Conservation (phyloP, 176 grass and related monocot genomes). For the Pontederia crassipes region DNA sequence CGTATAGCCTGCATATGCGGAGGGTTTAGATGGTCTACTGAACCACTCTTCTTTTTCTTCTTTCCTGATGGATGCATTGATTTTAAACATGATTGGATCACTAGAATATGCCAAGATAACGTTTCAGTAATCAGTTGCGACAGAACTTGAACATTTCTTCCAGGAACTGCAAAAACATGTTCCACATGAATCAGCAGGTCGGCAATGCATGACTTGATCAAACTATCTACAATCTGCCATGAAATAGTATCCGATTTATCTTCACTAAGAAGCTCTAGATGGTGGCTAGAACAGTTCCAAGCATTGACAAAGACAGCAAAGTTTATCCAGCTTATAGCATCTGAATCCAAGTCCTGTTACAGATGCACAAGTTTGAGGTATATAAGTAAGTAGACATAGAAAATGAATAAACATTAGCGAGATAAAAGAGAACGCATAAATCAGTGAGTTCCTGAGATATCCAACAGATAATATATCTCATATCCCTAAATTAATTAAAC, state of each 20-base stretch:
- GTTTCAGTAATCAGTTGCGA: conserved; percentile 67
- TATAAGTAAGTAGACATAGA: conserved; percentile 6
- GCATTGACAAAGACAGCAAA: conserved; percentile 92
- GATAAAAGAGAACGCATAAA: too few species aligned
- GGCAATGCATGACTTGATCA: conserved; percentile 52
- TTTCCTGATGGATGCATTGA: conserved; percentile 53
- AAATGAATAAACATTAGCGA: too few species aligned
- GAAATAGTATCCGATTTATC: conserved; percentile 33
- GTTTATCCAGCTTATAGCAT: conserved; percentile 79
- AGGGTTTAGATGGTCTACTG: conserved; percentile 34
- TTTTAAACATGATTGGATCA: conserved; percentile 68
- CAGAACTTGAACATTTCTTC: conserved; percentile 53
- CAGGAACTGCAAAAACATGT: conserved; percentile 37
- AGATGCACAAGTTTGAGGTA: conserved; percentile 7
- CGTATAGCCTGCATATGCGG: conserved; percentile 47
- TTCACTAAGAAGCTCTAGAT: conserved; percentile 24
- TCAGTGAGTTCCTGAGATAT: too few species aligned
- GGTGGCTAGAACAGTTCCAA: conserved; percentile 52
- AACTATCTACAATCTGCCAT: conserved; percentile 62
- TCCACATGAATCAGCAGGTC: conserved; percentile 36
- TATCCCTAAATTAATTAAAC: too few species aligned
- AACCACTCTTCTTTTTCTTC: conserved; percentile 80
- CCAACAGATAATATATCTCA: too few species aligned
- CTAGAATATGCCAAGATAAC: conserved; percentile 74
- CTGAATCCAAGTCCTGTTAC: conserved; percentile 61